A percentile compares a stretch with the other conserved stretches of the same genome.
These are phyloP conservation scores for Maudiozyma serrabonitensis DNA, from an alignment of 805 yeast species.

Conservation along the genomic window DNA sequence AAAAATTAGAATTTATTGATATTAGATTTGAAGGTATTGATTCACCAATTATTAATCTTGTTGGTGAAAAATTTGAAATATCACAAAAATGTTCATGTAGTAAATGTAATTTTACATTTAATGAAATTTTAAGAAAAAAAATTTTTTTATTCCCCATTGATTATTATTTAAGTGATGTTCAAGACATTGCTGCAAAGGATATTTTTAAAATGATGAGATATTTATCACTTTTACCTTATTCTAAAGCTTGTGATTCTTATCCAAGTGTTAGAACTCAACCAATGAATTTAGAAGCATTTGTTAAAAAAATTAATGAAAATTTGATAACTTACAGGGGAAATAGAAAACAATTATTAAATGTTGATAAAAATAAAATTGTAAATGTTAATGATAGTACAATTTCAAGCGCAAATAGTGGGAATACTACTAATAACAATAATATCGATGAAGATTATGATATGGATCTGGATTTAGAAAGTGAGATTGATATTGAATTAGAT, in stretches of 20 bases:
- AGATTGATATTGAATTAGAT: conserved; percentile 2
- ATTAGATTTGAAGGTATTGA: conserved; percentile 30
- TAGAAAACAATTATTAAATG: conserved; percentile 14
- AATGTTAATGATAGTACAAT: neutral
- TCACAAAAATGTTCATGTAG: conserved; percentile 26
- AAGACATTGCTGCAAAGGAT: conserved; percentile 28
- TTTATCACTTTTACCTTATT: conserved; percentile 32
- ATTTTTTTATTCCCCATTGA: conserved; percentile 27
- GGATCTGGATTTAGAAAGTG: conserved; percentile 2
- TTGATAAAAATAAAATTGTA: neutral
- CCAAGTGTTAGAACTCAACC: conserved; percentile 37
- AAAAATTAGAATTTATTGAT: conserved; percentile 32
- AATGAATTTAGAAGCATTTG: conserved; percentile 28
- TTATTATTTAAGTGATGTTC: conserved; percentile 17
- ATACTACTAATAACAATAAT: neutral
- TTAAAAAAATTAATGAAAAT: conserved; percentile 19
- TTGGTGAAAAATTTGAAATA: conserved; percentile 20
- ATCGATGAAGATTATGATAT: neutral
- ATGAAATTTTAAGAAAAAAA: conserved; percentile 26
- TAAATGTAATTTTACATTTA: conserved; percentile 23
- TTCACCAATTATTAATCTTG: conserved; percentile 23
- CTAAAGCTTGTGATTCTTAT: conserved; percentile 35
- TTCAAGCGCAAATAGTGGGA: neutral
- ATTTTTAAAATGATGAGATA: conserved; percentile 30
- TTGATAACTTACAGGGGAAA: conserved; percentile 17